Conservation (phyloP, 2,329 filamentous ascomycete species). For the Ustulina deusta region DNA sequence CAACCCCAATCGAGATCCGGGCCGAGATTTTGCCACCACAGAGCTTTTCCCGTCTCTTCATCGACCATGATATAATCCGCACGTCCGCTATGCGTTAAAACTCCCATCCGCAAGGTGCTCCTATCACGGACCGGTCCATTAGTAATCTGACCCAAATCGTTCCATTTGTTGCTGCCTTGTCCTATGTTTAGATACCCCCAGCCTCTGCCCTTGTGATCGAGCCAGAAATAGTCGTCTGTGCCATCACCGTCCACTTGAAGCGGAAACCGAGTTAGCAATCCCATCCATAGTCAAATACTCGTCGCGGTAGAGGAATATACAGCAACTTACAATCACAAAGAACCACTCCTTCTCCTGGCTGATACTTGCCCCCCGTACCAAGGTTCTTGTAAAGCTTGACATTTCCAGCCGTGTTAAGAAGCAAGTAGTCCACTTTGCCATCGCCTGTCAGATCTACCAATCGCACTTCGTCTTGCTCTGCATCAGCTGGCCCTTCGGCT, state of each 20-base stretch:
- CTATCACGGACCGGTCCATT: conserved; percentile 2
- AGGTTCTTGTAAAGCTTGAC: conserved; percentile 17
- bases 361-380: conserved; percentile 6
- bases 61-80: conserved; percentile 10
- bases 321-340: conserved; percentile 3
- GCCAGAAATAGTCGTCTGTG: conserved; percentile 10
- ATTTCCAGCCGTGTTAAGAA: conserved; percentile 5
- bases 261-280: not conserved
- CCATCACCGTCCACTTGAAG: conserved; percentile 5
- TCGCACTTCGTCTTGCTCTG: conserved; percentile 5
- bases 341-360: conserved; percentile 5
- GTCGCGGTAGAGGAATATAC: not conserved
- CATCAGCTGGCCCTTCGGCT: conserved; percentile 9
- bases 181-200: conserved; percentile 8
- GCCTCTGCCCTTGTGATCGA: conserved; percentile 6
- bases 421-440: conserved; percentile 16
- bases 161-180: not conserved
- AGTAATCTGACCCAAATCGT: not conserved
- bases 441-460: conserved; percentile 21
- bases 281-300: not conserved
- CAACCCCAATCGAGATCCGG: not conserved
- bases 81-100: conserved; percentile 1
- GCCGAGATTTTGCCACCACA: conserved; percentile 5
- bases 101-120: not conserved
- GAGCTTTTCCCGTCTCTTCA: not conserved